Evolutionary conservation across 768 basidiomycete species (phyloP).

Genomic region (Peribolospora baueri): DNA sequence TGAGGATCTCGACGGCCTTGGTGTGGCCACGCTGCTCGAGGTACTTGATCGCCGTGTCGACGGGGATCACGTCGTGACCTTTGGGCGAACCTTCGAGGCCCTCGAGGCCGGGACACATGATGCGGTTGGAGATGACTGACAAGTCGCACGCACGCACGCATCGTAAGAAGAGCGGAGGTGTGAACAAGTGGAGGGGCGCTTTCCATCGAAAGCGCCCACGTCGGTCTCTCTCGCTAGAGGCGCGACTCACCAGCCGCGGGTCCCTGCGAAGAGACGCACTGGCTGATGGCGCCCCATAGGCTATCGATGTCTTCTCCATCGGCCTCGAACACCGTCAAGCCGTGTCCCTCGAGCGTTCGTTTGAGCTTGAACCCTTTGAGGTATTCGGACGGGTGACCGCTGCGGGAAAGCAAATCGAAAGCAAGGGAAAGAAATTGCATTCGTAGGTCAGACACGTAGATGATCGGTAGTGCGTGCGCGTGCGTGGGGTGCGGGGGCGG

Average conservation of each 20-base stretch:
- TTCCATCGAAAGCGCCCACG: background rate
- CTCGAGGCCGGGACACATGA: slow-evolving; percentile 42
- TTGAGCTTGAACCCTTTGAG: slow-evolving; percentile 48
- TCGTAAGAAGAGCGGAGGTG: slow-evolving; percentile 11
- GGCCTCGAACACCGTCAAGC: slow-evolving; percentile 46
- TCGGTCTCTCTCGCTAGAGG: slow-evolving; percentile 6
- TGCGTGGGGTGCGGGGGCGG: too few relatives aligned
- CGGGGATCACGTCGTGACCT: slow-evolving; percentile 33
- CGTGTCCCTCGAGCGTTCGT: slow-evolving; percentile 56
- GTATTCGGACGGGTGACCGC: slow-evolving; percentile 65
- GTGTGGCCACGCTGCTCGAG: slow-evolving; percentile 38
- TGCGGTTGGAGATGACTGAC: slow-evolving; percentile 39
- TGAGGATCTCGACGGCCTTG: slow-evolving; percentile 28
- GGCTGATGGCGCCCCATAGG: slow-evolving; percentile 42
- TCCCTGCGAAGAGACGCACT: slow-evolving; percentile 36
- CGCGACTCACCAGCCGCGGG: slow-evolving; percentile 32
- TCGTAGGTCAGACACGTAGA: too few relatives aligned
- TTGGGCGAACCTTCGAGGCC: slow-evolving; percentile 46
- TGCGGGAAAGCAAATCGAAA: background rate
- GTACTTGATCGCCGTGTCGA: slow-evolving; percentile 55
- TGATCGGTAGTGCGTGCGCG: too few relatives aligned
- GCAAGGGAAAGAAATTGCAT: background rate
- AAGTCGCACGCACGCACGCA: background rate
- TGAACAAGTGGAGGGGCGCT: background rate
- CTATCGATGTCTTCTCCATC: slow-evolving; percentile 58